Conservation (phyloP, 192 early-diverging fungal genomes). For the Coemansia sp. region DNA sequence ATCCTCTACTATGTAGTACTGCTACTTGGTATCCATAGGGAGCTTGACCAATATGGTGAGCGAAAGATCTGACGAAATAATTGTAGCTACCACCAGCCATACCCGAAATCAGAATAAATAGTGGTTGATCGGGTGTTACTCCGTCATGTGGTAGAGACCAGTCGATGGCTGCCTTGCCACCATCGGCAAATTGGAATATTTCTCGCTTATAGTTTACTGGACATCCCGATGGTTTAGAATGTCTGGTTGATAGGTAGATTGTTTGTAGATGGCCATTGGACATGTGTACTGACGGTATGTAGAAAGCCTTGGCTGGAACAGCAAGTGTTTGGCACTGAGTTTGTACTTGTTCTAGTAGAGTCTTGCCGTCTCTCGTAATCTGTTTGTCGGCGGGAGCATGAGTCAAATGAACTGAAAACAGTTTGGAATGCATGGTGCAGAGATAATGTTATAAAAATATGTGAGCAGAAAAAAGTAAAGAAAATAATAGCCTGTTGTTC, state of each 20-base stretch:
- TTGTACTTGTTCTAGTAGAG: constrained; percentile 33
- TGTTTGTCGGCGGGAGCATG: constrained; percentile 45
- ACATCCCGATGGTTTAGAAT: constrained; percentile 47
- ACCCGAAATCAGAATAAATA: constrained; percentile 41
- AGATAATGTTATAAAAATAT: too few species aligned
- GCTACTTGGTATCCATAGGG: constrained; percentile 69
- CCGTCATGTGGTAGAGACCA: constrained; percentile 38
- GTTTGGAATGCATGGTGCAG: too few species aligned
- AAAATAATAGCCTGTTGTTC: too few species aligned
- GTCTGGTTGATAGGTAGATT: constrained; percentile 48
- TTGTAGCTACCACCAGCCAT: constrained; percentile 48
- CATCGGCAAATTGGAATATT: constrained; percentile 47
- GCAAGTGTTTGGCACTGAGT: constrained; percentile 58
- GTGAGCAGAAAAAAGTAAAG: too few species aligned
- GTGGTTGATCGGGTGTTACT: constrained; percentile 14
- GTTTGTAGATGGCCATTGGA: constrained; percentile 80
- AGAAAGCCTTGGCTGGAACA: constrained; percentile 57
- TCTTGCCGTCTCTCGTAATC: constrained; percentile 19
- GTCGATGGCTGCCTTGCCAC: constrained; percentile 42
- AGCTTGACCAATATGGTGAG: constrained; percentile 26
- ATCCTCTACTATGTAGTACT: constrained; percentile 87
- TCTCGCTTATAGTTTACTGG: constrained; percentile 42
- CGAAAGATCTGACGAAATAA: constrained; percentile 49
- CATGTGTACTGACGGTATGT: constrained; percentile 69
- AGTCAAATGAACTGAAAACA: constrained; percentile 30